These are phyloP conservation scores for Plenodomus lindquistii DNA, from an alignment of 2,329 filamentous ascomycete genomes.

Conservation along the genomic window DNA sequence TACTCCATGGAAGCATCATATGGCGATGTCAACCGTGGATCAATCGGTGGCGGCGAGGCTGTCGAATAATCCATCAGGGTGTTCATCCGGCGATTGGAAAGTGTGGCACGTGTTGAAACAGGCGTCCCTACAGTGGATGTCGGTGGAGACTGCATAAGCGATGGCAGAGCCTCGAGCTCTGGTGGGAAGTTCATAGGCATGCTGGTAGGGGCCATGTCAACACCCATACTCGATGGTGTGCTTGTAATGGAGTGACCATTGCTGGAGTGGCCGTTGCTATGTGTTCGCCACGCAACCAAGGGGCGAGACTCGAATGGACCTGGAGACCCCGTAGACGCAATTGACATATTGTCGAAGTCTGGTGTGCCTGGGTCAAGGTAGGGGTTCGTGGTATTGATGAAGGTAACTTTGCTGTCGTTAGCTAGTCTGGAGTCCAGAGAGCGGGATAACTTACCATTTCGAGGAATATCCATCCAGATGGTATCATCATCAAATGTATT, in stretches of 20 bases:
- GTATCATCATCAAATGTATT: slow-evolving; percentile 65
- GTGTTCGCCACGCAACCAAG: slow-evolving; percentile 31
- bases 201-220: slow-evolving; percentile 58
- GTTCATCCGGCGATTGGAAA: slow-evolving; percentile 56
- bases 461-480: slow-evolving; percentile 66
- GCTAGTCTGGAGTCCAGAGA: slow-evolving; percentile 2
- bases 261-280: slow-evolving; percentile 26
- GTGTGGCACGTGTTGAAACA: slow-evolving; percentile 50
- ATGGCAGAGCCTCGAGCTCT: slow-evolving; percentile 32
- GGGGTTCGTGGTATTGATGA: slow-evolving; percentile 65
- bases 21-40: slow-evolving; percentile 39
- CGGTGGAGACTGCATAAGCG: slow-evolving; percentile 37
- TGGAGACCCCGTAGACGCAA: slow-evolving; percentile 38
- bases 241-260: slow-evolving; percentile 32
- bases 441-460: slow-evolving; percentile 51
- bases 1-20: slow-evolving; percentile 30
- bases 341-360: slow-evolving; percentile 39
- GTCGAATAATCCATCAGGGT: slow-evolving; percentile 52
- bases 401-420: slow-evolving; percentile 54
- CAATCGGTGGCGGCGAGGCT: slow-evolving; percentile 38
- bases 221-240: slow-evolving; percentile 50
- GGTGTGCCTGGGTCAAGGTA: slow-evolving; percentile 55
- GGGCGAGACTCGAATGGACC: slow-evolving; percentile 33
- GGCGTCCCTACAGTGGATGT: slow-evolving; percentile 35
- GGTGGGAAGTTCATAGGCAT: slow-evolving; percentile 33